phyloP scores from a whole-genome alignment of 2,329 filamentous ascomycete genomes.

The Aurifilum marmelostoma region DNA sequence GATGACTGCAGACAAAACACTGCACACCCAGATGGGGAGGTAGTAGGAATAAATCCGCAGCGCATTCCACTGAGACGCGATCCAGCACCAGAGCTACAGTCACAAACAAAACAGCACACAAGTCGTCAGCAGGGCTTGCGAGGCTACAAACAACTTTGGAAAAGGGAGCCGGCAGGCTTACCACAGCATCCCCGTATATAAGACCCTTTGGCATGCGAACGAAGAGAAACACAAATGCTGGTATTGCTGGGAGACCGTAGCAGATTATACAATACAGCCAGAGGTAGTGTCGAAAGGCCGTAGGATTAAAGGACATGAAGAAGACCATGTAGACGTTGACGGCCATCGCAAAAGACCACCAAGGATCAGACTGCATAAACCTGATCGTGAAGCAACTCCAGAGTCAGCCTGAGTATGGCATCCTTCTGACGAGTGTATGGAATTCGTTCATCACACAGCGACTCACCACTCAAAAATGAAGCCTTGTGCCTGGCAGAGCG shows the following conservation, averaged over 20 bases:
- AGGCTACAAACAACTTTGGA: neutral
- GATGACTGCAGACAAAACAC: slow-evolving; percentile 56
- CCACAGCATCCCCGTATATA: slow-evolving; percentile 61
- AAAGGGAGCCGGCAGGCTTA: slow-evolving; percentile 38
- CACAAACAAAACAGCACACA: neutral
- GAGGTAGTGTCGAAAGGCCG: slow-evolving; percentile 72
- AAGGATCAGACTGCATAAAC: slow-evolving; percentile 77
- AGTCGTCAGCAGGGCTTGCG: neutral
- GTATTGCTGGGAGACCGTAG: slow-evolving; percentile 72
- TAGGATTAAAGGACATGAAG: slow-evolving; percentile 62
- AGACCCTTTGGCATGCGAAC: slow-evolving; percentile 46
- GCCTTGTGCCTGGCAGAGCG: slow-evolving; percentile 64
- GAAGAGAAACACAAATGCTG: slow-evolving; percentile 67
- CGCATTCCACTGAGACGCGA: slow-evolving; percentile 55
- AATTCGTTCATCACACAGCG: neutral
- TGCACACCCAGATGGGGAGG: slow-evolving; percentile 64
- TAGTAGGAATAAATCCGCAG: slow-evolving; percentile 66
- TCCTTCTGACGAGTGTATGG: neutral
- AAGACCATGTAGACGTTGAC: slow-evolving; percentile 77
- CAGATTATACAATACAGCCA: slow-evolving; percentile 72
- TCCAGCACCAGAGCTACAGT: slow-evolving; percentile 66
- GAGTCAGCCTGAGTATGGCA: neutral
- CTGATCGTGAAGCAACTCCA: slow-evolving; percentile 43
- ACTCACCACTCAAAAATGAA: slow-evolving; percentile 70
- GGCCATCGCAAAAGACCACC: slow-evolving; percentile 83